Evolutionary conservation across 345 rosid genomes (phyloP).

Genomic region (Brassica incana): DNA sequence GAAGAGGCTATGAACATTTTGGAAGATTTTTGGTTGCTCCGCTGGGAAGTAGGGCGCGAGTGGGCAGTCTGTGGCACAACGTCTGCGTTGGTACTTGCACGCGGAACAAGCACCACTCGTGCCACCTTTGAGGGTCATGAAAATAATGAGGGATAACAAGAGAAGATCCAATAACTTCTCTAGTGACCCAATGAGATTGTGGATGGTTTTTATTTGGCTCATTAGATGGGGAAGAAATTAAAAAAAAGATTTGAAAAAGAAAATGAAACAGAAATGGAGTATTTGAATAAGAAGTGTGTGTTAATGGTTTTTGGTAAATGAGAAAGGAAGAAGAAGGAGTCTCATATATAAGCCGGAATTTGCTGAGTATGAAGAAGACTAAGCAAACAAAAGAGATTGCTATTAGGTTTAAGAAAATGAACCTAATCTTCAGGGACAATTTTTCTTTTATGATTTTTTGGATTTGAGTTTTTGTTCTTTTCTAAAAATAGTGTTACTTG

Average conservation of each 20-base stretch:
- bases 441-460: neutral
- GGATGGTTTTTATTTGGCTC: slow-evolving; percentile 13
- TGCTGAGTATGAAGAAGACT: slow-evolving; percentile 16
- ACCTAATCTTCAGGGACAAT: neutral
- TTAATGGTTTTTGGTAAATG: slow-evolving; percentile 24
- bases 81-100: slow-evolving; percentile 84
- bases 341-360: slow-evolving; percentile 16
- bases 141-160: neutral
- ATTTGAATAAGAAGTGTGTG: neutral
- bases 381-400: neutral
- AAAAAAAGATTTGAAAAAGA: neutral
- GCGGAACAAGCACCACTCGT: slow-evolving; percentile 93
- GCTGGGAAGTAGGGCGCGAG: slow-evolving; percentile 84
- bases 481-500: neutral
- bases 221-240: slow-evolving; percentile 22
- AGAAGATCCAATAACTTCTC: slow-evolving; percentile 23
- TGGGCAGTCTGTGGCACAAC: slow-evolving; percentile 67
- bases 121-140: slow-evolving; percentile 90
- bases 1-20: slow-evolving; percentile 72
- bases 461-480: neutral
- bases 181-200: slow-evolving; percentile 8
- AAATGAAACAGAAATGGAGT: neutral
- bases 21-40: slow-evolving; percentile 66
- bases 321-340: slow-evolving; percentile 5
- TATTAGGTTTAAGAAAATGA: neutral